Evolutionary conservation across 768 basidiomycete genomes (phyloP).

Genomic region (Leccinum ochraceum): DNA sequence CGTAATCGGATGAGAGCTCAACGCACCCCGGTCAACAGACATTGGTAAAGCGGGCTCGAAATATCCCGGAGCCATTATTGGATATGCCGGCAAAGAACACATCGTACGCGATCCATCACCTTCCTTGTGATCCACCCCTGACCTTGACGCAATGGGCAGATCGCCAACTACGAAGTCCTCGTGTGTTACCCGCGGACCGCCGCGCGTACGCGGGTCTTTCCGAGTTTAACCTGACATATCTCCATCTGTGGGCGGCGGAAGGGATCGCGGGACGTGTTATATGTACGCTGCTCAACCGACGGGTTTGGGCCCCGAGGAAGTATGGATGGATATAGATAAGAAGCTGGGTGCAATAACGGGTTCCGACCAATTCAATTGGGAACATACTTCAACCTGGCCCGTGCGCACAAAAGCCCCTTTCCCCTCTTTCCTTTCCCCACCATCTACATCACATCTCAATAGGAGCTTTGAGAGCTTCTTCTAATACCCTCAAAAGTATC

Average conservation of each 20-base stretch:
- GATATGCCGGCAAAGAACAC: conserved; percentile 37
- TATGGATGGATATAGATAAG: too few species aligned
- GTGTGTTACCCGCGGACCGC: too few species aligned
- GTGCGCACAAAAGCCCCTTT: neutral
- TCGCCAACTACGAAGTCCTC: conserved; percentile 11
- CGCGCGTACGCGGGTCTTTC: too few species aligned
- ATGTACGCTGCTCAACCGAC: too few species aligned
- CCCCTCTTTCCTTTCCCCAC: neutral
- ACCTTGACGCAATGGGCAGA: conserved; percentile 16
- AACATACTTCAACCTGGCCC: too few species aligned
- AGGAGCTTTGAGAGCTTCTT: neutral
- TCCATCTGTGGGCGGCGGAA: too few species aligned
- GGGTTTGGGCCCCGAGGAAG: too few species aligned
- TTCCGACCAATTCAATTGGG: too few species aligned
- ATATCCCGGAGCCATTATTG: conserved; percentile 33
- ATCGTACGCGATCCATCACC: conserved; percentile 24
- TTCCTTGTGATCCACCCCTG: neutral
- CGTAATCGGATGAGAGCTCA: neutral
- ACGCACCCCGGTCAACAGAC: conserved; percentile 23
- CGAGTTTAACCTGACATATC: too few species aligned
- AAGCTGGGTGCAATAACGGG: too few species aligned
- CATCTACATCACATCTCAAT: neutral
- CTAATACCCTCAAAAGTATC: neutral
- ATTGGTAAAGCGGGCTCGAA: conserved; percentile 37
- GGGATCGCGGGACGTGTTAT: too few species aligned